Evolutionary conservation across 192 early-diverging fungal genomes (phyloP), one percentile per base, ranked within the genome.

Genomic region (Mortierella alpina): DNA sequence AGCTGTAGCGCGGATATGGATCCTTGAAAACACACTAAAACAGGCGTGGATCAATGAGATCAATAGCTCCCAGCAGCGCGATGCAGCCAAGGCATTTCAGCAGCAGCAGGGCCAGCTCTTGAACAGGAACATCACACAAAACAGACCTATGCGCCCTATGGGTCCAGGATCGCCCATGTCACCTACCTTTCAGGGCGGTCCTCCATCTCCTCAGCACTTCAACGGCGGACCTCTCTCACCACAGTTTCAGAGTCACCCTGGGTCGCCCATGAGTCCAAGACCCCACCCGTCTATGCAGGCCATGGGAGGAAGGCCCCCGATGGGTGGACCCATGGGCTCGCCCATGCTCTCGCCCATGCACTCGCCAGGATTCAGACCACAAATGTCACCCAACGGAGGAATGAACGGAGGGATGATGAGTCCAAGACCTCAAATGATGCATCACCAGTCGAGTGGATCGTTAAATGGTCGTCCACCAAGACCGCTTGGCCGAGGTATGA

Each of bases 221-320:
- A 41, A 63, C 6, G 42, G 41, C 10, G 70, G 50, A 20, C 73
- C 72, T 17, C 22, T 74, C 6, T 74, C 72, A 7, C 65, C 72
- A 51, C 62, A 44, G 0, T 66, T 73, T 52, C 73, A 63, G 40
- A 52, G 46, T 22, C 45, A 17, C 9, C 62, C 59, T 20, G 59
- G 59, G 5, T 46, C 52, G 1, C 66, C 66, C 9, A 68, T 68
- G 67, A 52, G 41, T 44, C 62, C 53, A 0, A 48, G 54, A n/a
- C 75, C 55, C 39, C 45, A 67, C 41, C 68, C 75, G 52, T 41
- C 75, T 41, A 70, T 66, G 73, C 23, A 18, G 55, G 46, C 63
- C 47, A 75, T 79, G 75, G 61, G 60, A 22, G 75, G 69, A 45
- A 44, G 75, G 22, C 75, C 75, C 20, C 76, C 67, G 18, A 75